Conservation (phyloP, 2,329 filamentous ascomycete species). For the Pyricularia pennisetigena region DNA sequence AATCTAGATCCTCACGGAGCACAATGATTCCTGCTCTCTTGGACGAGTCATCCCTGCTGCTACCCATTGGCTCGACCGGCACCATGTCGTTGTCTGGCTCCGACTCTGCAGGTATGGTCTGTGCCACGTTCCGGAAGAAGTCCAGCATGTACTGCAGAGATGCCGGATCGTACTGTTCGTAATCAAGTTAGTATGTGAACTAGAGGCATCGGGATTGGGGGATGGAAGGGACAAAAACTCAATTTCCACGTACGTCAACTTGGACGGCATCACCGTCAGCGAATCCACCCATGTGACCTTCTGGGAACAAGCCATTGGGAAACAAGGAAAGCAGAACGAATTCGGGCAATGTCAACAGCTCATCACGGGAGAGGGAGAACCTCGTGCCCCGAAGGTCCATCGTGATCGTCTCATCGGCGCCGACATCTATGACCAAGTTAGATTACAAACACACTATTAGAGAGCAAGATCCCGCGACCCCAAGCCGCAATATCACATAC, state of each 20-base stretch:
- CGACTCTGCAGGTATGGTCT: constrained; percentile 76
- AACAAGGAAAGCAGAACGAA: constrained; percentile 97
- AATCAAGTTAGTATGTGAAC: background rate
- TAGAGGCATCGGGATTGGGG: background rate
- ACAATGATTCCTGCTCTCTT: constrained; percentile 97
- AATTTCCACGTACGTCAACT: constrained; percentile 63
- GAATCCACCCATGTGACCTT: constrained; percentile 90
- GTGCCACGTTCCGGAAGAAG: constrained; percentile 92
- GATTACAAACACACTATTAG: background rate
- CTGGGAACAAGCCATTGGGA: constrained; percentile 93
- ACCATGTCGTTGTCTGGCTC: constrained; percentile 60
- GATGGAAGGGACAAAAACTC: background rate
- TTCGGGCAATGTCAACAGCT: constrained; percentile 89
- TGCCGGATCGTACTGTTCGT: constrained; percentile 81
- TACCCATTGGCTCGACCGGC: constrained; percentile 61
- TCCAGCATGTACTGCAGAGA: constrained; percentile 99
- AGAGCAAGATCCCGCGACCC: background rate
- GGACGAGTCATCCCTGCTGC: constrained; percentile 62
- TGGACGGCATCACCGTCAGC: constrained; percentile 90
- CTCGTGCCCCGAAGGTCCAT: constrained; percentile 91
- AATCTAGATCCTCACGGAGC: constrained; percentile 89
- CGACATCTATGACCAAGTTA: constrained; percentile 49
- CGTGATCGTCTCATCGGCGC: constrained; percentile 86
- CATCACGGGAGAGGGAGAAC: constrained; percentile 90
- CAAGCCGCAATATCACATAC: constrained; percentile 33